Evolutionary conservation across 2,329 filamentous ascomycete genomes (phyloP), one percentile per base, ranked within the genome.

Genomic region (Teratosphaeria destructans): DNA sequence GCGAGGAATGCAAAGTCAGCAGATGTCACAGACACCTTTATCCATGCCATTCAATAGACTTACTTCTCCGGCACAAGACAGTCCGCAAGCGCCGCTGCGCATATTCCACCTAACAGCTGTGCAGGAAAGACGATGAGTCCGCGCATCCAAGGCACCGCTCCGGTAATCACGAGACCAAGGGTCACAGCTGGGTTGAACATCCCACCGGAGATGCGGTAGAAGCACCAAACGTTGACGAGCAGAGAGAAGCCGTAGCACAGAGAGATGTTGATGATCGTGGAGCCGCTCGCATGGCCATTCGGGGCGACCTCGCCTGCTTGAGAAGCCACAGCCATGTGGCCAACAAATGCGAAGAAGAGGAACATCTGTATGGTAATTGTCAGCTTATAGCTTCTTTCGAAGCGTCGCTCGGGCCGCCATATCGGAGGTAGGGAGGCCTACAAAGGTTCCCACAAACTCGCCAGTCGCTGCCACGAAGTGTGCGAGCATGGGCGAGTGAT

Each of bases 111-210:
- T 19, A 72, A 29, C 11, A 74, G 61, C 55, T 74, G 71, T 14
- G 62, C 65, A 2, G 65, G 65, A 43, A 72, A 64, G 16, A 75
- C 63, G 1, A 75, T 62, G 10, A 62, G 56, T 27, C 68, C 73
- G 54, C 73, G 66, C 16, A 73, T 59, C 56, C 68, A 70, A 19
- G 70, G 68, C 7, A 76, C 62, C 11, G 69, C 73, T 19, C 72
- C 72, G 57, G 71, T 70, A 39, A 56, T 34, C 11, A 37, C 37
- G 23, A 27, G 32, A 14, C 67, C 66, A 26, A 71, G 59, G 0
- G 67, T 70, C 35, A 71, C 70, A 11, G 71, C 71, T 3, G 71
- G 71, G 56, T 74, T 74, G 66, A 73, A 74, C 5, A 71, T 59
- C 7, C 71, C 72, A 53, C 72, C 72, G 57, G 63, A 69, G 54